Percentiles rank a stretch among this genome's conserved stretches.
Conservation (phyloP, 768 basidiomycete genomes). For the Russula sp. region DNA sequence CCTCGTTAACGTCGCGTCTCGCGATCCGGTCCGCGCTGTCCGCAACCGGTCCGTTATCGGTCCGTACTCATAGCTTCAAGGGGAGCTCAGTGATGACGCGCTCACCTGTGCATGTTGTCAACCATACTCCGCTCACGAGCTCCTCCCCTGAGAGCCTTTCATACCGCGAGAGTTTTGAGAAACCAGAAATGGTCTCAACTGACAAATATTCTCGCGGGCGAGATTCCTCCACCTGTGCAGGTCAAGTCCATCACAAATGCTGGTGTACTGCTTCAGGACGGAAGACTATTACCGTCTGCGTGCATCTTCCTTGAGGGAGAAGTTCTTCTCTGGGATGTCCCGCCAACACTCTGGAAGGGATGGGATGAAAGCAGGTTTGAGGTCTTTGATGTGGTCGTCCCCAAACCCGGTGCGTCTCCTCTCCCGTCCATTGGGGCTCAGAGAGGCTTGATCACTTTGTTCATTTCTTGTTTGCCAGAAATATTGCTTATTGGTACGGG, state of each 20-base stretch:
- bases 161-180: slow-evolving; percentile 17
- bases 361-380: slow-evolving; percentile 77
- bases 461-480: slow-evolving; percentile 47
- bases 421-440: background rate
- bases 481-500: slow-evolving; percentile 91
- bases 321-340: slow-evolving; percentile 89
- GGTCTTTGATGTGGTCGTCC: slow-evolving; percentile 77
- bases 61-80: background rate
- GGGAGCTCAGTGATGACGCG: background rate
- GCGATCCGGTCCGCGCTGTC: background rate
- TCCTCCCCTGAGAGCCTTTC: slow-evolving; percentile 14
- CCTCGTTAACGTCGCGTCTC: background rate
- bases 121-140: slow-evolving; percentile 15
- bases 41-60: slow-evolving; percentile 9
- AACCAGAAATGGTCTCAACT: slow-evolving; percentile 36
- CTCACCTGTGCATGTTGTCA: background rate
- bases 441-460: background rate
- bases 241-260: slow-evolving; percentile 59
- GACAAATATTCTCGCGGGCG: slow-evolving; percentile 73
- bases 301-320: slow-evolving; percentile 84
- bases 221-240: slow-evolving; percentile 64
- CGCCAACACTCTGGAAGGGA: slow-evolving; percentile 55
- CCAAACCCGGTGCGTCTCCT: slow-evolving; percentile 71
- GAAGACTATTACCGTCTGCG: slow-evolving; percentile 70
- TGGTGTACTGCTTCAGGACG: slow-evolving; percentile 74